A percentile compares a stretch with the other conserved stretches of the same genome.
phyloP scores from a whole-genome alignment of 1,139 yeast species.

The Entelexis paramagnoliae region DNA sequence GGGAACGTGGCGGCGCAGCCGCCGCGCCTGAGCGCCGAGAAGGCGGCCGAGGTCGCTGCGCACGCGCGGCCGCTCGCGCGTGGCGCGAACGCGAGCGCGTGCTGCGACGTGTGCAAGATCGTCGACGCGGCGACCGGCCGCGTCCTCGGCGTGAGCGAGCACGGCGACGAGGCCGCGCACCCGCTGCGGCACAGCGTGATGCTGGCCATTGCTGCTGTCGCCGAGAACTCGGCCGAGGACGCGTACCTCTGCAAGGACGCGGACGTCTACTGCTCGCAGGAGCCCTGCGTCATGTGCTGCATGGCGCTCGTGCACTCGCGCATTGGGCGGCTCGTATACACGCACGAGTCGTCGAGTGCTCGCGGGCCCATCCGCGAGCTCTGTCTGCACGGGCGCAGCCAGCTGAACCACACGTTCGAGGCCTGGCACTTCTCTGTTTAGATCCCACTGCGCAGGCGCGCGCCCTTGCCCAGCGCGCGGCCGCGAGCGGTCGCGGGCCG shows the following conservation, averaged over 20 bases:
- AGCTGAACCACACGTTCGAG: slow-evolving; percentile 71
- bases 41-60: slow-evolving; percentile 24
- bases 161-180: slow-evolving; percentile 23
- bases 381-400: slow-evolving; percentile 60
- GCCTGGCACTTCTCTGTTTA: slow-evolving; percentile 39
- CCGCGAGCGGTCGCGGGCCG: no score
- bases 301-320: slow-evolving; percentile 96
- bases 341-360: slow-evolving; percentile 35
- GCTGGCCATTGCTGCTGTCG: slow-evolving; percentile 56
- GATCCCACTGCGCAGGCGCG: background rate
- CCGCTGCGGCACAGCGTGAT: slow-evolving; percentile 67
- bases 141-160: slow-evolving; percentile 27
- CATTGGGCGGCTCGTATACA: slow-evolving; percentile 55
- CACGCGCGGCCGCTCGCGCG: slow-evolving; percentile 1
- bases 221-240: slow-evolving; percentile 31
- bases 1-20: slow-evolving; percentile 81
- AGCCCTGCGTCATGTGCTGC: slow-evolving; percentile 93
- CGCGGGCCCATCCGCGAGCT: slow-evolving; percentile 56
- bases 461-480: no score
- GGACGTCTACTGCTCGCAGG: slow-evolving; percentile 81
- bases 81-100: slow-evolving; percentile 1
- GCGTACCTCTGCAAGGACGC: slow-evolving; percentile 64
- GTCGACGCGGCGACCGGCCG: slow-evolving; percentile 40
- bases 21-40: slow-evolving; percentile 45
- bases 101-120: slow-evolving; percentile 29